Conservation (phyloP, 179 eudicot genomes). For the Nepenthes alata region DNA sequence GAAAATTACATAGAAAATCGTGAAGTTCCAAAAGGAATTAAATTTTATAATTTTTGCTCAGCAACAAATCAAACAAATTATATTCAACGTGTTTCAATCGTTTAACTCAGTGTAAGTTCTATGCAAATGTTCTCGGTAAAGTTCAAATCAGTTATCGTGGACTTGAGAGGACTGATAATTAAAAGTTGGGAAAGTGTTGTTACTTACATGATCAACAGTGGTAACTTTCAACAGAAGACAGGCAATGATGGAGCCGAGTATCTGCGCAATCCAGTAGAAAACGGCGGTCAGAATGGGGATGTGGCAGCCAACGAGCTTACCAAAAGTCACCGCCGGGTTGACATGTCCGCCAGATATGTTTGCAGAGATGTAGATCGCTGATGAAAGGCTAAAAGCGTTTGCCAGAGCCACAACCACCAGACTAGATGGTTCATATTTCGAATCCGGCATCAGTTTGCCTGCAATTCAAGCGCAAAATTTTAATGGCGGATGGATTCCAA, state of each 20-base stretch:
- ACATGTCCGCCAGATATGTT: constrained; percentile 64
- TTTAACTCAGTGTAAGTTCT: no score
- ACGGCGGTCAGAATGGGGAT: constrained; percentile 53
- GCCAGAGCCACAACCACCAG: constrained; percentile 54
- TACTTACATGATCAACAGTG: constrained; percentile 49
- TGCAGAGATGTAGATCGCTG: constrained; percentile 48
- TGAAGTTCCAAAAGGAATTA: no score
- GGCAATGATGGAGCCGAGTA: constrained; percentile 66
- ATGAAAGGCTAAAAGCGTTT: constrained; percentile 41
- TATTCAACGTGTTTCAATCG: no score
- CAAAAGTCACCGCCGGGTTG: constrained; percentile 82
- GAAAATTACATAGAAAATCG: no score
- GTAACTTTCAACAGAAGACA: constrained; percentile 54
- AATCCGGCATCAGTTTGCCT: constrained; percentile 57
- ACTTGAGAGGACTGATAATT: no score
- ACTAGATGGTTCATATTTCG: constrained; percentile 38
- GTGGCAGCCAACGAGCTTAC: constrained; percentile 68
- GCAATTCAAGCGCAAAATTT: neutral
- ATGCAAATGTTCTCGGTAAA: no score
- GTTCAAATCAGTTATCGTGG: no score
- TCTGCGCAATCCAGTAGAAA: constrained; percentile 69
- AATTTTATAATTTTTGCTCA: no score
- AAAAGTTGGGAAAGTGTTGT: neutral
- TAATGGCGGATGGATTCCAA: no score
- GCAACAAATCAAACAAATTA: no score